Conservation (phyloP, 768 basidiomycete genomes). For the Boletus rufocinnamomeus region DNA sequence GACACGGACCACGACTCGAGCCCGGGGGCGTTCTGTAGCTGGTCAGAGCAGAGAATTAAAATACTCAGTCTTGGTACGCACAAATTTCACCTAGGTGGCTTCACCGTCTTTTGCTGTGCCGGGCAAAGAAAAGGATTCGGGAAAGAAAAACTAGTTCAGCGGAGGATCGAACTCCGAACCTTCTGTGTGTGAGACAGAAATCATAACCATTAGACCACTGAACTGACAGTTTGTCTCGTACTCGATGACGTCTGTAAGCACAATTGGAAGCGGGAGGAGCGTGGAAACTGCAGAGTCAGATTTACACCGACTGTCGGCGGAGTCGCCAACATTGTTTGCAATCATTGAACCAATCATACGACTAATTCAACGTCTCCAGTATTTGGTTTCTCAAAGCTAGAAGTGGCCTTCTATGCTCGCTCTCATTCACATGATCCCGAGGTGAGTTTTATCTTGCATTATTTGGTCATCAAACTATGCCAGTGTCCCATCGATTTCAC, state of each 20-base stretch:
- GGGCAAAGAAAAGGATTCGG: neutral
- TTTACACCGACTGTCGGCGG: too few species aligned
- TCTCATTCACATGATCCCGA: too few species aligned
- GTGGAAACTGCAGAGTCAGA: neutral
- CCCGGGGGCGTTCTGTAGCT: neutral
- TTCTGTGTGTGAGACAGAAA: constrained; percentile 53
- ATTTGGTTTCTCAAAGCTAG: too few species aligned
- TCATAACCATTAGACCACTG: constrained; percentile 64
- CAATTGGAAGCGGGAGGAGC: neutral
- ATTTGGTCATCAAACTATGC: too few species aligned
- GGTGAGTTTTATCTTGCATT: too few species aligned
- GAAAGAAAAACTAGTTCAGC: constrained; percentile 38
- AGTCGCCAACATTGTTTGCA: too few species aligned
- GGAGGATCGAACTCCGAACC: constrained; percentile 44
- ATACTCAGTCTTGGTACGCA: neutral
- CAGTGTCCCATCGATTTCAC: too few species aligned
- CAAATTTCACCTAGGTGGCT: neutral
- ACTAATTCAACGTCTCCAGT: too few species aligned
- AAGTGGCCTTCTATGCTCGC: too few species aligned
- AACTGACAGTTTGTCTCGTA: constrained; percentile 28
- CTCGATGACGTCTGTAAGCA: neutral
- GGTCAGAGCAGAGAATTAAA: neutral
- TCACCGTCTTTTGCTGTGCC: neutral
- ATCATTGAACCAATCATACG: too few species aligned
- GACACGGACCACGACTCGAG: neutral